These are phyloP conservation scores for Gamarada debralockiae DNA, from an alignment of 495 filamentous ascomycete genomes.

Conservation along the genomic window DNA sequence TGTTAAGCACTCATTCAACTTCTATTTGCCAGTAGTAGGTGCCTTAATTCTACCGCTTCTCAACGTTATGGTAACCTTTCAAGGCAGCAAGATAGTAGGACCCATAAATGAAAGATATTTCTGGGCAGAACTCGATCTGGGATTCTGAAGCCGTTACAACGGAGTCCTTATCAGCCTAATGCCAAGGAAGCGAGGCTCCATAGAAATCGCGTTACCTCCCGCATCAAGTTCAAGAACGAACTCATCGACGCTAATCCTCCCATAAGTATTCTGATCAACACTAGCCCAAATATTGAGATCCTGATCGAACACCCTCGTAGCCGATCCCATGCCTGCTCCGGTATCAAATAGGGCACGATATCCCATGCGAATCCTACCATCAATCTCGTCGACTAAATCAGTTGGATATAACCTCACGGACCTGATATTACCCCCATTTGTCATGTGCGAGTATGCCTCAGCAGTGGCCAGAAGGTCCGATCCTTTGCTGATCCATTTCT, in stretches of 20 bases:
- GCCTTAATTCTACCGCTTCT: too few relatives aligned
- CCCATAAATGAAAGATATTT: too few relatives aligned
- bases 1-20: too few relatives aligned
- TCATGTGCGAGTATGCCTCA: neutral
- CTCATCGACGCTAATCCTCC: constrained; percentile 35
- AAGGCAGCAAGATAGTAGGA: too few relatives aligned
- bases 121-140: too few relatives aligned
- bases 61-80: too few relatives aligned
- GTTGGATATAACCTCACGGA: constrained; percentile 9
- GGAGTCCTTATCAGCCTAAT: too few relatives aligned
- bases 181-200: constrained; percentile 29
- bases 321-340: neutral
- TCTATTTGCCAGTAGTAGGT: too few relatives aligned
- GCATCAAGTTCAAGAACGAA: constrained; percentile 35
- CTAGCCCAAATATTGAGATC: constrained; percentile 19
- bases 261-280: constrained; percentile 31
- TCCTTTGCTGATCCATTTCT: constrained; percentile 7
- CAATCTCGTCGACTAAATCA: neutral
- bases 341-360: constrained; percentile 4
- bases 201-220: constrained; percentile 23
- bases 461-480: too few relatives aligned
- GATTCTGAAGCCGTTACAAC: too few relatives aligned
- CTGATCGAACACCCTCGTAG: constrained; percentile 8
- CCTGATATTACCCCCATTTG: constrained; percentile 1
- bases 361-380: neutral